Evolutionary conservation across 129 eudicot species (phyloP), one percentile per base, ranked within the genome.

Genomic region (Escallonia herrerae): DNA sequence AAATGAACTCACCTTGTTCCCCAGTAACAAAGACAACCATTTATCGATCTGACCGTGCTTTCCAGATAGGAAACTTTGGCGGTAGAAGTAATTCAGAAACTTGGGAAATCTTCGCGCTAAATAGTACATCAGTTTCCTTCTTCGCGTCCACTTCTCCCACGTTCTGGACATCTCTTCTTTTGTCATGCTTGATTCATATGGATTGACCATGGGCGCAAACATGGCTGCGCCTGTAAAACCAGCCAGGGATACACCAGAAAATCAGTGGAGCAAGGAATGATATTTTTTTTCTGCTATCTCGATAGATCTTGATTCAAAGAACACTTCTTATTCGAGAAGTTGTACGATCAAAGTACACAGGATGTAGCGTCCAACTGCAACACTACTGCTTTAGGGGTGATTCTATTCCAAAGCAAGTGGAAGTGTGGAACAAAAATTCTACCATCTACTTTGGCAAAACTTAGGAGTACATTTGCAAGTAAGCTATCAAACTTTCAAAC

Each of bases 201-300:
- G 98, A 77, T 86, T 93, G 39, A 93, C 82, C 79, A 88, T 77
- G 42, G 98, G 98, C 43, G 91, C 82, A 81, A 93, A 57, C 91
- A 93, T 73, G 51, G 81, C 95, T 14, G 90, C 96, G 74, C 98
- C 97, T 87, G 83, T 40, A 68, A 72, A 15, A 70, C 48, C 58
- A 52, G 15, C 66, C 7, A 5, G 45, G 43, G 37, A 53, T 53
- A 58, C 45, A 62, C 15, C 43, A 74, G 10, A 62, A 40, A 11
- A 6, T 2, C 8, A 15, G 43, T 5, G 44, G 67, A 43, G 40
- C 49, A 22, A 61, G 39, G 33, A 22, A 63, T 33, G 42, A 47
- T n/a, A n/a, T 63, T 22, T 0, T 22, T 22, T 22, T 22, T 1
- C 33, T 22, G 33, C 33, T 22, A 22, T 22, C 33, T 22, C 33